Evolutionary conservation across 2,329 filamentous ascomycete genomes (phyloP).

Genomic region (Nemania sp.): DNA sequence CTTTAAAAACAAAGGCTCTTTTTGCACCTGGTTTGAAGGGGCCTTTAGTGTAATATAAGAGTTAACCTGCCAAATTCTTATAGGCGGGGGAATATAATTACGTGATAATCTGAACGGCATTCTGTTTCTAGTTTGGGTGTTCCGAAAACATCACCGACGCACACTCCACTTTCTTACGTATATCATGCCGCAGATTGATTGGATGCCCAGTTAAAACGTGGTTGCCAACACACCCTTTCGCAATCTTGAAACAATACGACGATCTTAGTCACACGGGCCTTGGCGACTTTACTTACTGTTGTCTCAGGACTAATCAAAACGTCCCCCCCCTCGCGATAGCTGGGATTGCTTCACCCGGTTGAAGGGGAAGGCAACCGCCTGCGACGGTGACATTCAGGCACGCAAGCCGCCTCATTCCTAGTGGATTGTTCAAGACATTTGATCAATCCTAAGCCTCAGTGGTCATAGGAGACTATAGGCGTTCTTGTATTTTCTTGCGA

Average conservation of each 20-base stretch:
- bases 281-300: slow-evolving; percentile 13
- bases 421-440: background rate
- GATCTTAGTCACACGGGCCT: slow-evolving; percentile 10
- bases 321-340: background rate
- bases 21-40: no score
- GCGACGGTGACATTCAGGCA: slow-evolving; percentile 20
- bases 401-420: background rate
- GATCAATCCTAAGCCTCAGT: background rate
- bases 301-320: background rate
- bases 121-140: slow-evolving; percentile 12
- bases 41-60: no score
- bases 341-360: background rate
- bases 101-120: slow-evolving; percentile 4
- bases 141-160: slow-evolving; percentile 16
- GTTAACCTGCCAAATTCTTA: background rate
- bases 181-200: slow-evolving; percentile 5
- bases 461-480: background rate
- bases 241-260: slow-evolving; percentile 19
- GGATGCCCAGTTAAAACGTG: slow-evolving; percentile 11
- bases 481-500: background rate
- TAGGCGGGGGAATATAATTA: background rate
- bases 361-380: slow-evolving; percentile 17
- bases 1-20: no score
- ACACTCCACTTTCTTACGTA: slow-evolving; percentile 6
- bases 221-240: slow-evolving; percentile 8